Evolutionary conservation across 257 asterid genomes (phyloP).

Genomic region (Solanum corneliomulleri): DNA sequence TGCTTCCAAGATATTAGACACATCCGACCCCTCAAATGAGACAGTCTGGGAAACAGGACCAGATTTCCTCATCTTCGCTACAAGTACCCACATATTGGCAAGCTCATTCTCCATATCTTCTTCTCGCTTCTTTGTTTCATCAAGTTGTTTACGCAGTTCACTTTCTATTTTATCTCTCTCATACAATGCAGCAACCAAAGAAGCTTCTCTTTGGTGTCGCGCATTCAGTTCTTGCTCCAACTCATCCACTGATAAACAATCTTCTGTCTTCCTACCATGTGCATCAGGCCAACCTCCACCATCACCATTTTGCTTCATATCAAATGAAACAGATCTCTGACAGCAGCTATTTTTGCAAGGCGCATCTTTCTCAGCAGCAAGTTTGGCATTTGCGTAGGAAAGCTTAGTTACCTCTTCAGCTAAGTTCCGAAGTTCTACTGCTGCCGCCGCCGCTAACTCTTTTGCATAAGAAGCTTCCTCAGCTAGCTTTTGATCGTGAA

Average conservation of each 20-base stretch:
- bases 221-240: slow-evolving; percentile 48
- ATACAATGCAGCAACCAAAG: slow-evolving; percentile 65
- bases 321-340: slow-evolving; percentile 25
- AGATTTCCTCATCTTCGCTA: slow-evolving; percentile 38
- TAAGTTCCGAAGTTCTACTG: slow-evolving; percentile 71
- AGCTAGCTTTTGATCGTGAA: slow-evolving; percentile 40
- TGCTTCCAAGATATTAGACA: slow-evolving; percentile 1
- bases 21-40: slow-evolving; percentile 6
- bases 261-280: slow-evolving; percentile 23
- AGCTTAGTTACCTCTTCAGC: slow-evolving; percentile 78
- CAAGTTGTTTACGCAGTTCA: slow-evolving; percentile 58
- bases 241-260: slow-evolving; percentile 46
- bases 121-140: slow-evolving; percentile 56
- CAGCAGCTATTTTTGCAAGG: slow-evolving; percentile 34
- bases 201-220: slow-evolving; percentile 69
- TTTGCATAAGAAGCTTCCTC: slow-evolving; percentile 74
- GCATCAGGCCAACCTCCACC: slow-evolving; percentile 19
- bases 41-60: slow-evolving; percentile 10
- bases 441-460: slow-evolving; percentile 80
- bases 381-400: slow-evolving; percentile 65
- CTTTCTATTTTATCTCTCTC: slow-evolving; percentile 69
- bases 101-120: slow-evolving; percentile 56
- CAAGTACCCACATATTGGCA: slow-evolving; percentile 53
- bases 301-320: slow-evolving; percentile 21
- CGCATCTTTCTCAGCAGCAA: slow-evolving; percentile 25